These are phyloP conservation scores for Botrytis hyacinthi DNA, from an alignment of 2,329 filamentous ascomycete species.

Conservation along the genomic window DNA sequence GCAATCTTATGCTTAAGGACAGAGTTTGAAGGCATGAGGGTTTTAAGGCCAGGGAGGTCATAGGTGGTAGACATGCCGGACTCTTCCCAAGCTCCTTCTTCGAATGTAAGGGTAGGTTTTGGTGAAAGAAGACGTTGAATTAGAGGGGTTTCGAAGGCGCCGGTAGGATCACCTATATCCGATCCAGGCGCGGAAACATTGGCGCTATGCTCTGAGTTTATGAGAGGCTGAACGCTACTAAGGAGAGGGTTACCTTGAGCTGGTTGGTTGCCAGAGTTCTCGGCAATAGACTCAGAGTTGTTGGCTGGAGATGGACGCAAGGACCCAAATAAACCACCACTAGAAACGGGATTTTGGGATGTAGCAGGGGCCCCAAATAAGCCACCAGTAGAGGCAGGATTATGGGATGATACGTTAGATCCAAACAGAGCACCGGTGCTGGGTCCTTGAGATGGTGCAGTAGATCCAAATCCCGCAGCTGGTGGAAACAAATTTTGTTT, in stretches of 20 bases:
- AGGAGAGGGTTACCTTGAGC: neutral
- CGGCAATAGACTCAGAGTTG: neutral
- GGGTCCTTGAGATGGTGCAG: neutral
- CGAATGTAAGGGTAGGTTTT: conserved; percentile 42
- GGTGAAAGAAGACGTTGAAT: conserved; percentile 20
- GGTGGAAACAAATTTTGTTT: conserved; percentile 5
- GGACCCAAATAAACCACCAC: neutral
- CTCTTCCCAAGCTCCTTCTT: conserved; percentile 57
- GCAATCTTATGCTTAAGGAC: conserved; percentile 59
- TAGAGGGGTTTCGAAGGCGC: neutral
- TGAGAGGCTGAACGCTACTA: neutral
- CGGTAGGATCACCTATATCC: neutral
- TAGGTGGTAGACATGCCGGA: conserved; percentile 58
- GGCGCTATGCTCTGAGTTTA: neutral
- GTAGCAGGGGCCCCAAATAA: neutral
- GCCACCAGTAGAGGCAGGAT: neutral
- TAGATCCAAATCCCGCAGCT: neutral
- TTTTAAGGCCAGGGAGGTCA: conserved; percentile 58
- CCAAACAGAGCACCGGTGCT: neutral
- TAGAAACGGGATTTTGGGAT: neutral
- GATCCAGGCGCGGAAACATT: neutral
- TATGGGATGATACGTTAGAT: neutral
- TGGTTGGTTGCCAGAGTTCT: neutral
- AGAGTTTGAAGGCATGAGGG: conserved; percentile 50
- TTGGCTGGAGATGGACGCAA: neutral